Conservation (phyloP, 768 basidiomycete genomes). For the Phlebiopsis flavidoalba region DNA sequence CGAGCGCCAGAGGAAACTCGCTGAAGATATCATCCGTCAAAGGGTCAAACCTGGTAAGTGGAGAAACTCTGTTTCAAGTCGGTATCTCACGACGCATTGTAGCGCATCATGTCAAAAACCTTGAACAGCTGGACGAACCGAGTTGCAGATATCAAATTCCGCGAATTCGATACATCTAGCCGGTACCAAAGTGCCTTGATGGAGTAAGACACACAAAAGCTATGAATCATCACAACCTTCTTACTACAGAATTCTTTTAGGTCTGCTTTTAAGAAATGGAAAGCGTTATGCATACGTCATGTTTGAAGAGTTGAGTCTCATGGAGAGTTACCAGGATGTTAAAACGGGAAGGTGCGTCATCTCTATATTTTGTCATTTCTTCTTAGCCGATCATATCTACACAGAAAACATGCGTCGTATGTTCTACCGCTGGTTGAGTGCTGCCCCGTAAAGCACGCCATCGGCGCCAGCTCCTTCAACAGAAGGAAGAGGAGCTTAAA, state of each 20-base stretch:
- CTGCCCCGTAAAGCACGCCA: slow-evolving; percentile 57
- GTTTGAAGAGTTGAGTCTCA: slow-evolving; percentile 69
- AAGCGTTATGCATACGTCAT: slow-evolving; percentile 52
- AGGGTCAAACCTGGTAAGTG: slow-evolving; percentile 36
- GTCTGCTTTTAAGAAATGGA: slow-evolving; percentile 66
- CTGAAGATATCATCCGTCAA: slow-evolving; percentile 38
- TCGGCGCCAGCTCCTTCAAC: slow-evolving; percentile 51
- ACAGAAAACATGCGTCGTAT: slow-evolving; percentile 62
- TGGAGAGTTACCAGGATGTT: slow-evolving; percentile 79
- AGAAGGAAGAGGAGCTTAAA: slow-evolving; percentile 60
- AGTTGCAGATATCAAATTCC: slow-evolving; percentile 68
- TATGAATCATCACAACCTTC: not conserved
- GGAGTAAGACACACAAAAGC: slow-evolving; percentile 25
- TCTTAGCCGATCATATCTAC: not conserved
- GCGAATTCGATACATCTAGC: slow-evolving; percentile 61
- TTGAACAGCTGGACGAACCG: slow-evolving; percentile 65
- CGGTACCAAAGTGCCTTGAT: slow-evolving; percentile 34
- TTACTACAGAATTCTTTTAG: slow-evolving; percentile 28
- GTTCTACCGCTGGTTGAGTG: slow-evolving; percentile 67
- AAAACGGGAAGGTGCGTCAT: slow-evolving; percentile 67
- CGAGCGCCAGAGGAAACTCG: slow-evolving; percentile 34
- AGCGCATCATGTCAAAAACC: slow-evolving; percentile 49
- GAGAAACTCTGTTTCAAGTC: not conserved
- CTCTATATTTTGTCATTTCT: not conserved
- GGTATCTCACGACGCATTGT: not conserved